Percentiles rank a stretch among this genome's conserved stretches.
phyloP scores from a whole-genome alignment of 2,329 filamentous ascomycete species.

The Diplodia sapinea region DNA sequence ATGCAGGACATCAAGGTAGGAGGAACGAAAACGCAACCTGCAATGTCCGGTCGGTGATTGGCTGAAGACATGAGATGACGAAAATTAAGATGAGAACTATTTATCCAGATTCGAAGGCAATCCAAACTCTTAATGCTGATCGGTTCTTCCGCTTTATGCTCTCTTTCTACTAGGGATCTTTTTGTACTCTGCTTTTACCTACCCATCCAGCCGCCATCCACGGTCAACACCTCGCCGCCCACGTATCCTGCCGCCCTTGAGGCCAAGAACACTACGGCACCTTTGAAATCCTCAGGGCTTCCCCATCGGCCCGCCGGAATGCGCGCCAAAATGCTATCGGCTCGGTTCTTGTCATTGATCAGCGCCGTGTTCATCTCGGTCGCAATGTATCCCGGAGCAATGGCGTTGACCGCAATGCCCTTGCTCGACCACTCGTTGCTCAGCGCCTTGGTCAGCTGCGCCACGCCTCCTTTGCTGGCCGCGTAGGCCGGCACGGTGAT shows the following conservation, averaged over 20 bases:
- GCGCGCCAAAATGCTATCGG: constrained; percentile 74
- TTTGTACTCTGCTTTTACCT: constrained; percentile 55
- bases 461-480: constrained; percentile 82
- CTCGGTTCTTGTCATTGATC: constrained; percentile 71
- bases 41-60: neutral
- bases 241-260: constrained; percentile 80
- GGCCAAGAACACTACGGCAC: constrained; percentile 76
- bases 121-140: neutral
- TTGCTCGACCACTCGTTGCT: constrained; percentile 84
- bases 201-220: constrained; percentile 95
- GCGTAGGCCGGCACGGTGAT: constrained; percentile 89
- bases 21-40: neutral
- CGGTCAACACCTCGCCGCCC: constrained; percentile 78
- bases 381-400: constrained; percentile 87
- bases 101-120: neutral
- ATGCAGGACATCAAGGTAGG: constrained; percentile 9
- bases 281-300: constrained; percentile 84
- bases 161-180: neutral
- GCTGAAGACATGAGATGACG: neutral
- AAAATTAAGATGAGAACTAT: constrained; percentile 4
- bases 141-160: neutral
- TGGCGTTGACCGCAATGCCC: constrained; percentile 84
- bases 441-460: constrained; percentile 82
- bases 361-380: constrained; percentile 95
- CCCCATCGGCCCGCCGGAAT: constrained; percentile 90